Percentiles rank a stretch among this genome's conserved stretches.
Conservation (phyloP, 2,329 filamentous ascomycete genomes). For the Waltergamsia citrina region DNA sequence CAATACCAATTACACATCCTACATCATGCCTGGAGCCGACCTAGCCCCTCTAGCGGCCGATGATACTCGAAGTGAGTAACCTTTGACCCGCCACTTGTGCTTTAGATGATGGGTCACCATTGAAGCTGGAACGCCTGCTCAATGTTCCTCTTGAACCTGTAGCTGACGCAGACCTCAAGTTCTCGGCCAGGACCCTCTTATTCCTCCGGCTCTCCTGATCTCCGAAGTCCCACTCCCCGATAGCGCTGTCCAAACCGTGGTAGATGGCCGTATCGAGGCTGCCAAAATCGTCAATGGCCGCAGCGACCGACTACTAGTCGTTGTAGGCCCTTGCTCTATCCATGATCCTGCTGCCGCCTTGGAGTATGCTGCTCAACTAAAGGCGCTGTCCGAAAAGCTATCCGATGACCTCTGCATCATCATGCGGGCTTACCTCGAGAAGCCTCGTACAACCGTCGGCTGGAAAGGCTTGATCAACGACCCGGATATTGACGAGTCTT, state of each 20-base stretch:
- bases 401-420: slow-evolving; percentile 79
- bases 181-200: slow-evolving; percentile 86
- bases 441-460: slow-evolving; percentile 93
- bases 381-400: slow-evolving; percentile 69
- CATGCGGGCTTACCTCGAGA: slow-evolving; percentile 98
- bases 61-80: slow-evolving; percentile 25
- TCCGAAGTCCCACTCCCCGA: slow-evolving; percentile 70
- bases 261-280: slow-evolving; percentile 59
- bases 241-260: slow-evolving; percentile 55
- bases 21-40: slow-evolving; percentile 23
- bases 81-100: background rate
- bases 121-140: background rate
- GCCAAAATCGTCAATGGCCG: slow-evolving; percentile 69
- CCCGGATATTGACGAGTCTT: slow-evolving; percentile 93
- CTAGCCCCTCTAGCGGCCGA: slow-evolving; percentile 21
- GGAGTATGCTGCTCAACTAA: slow-evolving; percentile 78
- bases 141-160: background rate
- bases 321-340: slow-evolving; percentile 93
- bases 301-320: slow-evolving; percentile 82
- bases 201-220: slow-evolving; percentile 78
- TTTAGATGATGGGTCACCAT: background rate
- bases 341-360: slow-evolving; percentile 84
- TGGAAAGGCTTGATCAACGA: slow-evolving; percentile 99
- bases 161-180: slow-evolving; percentile 42
- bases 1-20: too few relatives aligned